A percentile compares a stretch with the other conserved stretches of the same genome.
phyloP scores from a whole-genome alignment of 768 basidiomycete genomes.

The Leccinum barrowsii region DNA sequence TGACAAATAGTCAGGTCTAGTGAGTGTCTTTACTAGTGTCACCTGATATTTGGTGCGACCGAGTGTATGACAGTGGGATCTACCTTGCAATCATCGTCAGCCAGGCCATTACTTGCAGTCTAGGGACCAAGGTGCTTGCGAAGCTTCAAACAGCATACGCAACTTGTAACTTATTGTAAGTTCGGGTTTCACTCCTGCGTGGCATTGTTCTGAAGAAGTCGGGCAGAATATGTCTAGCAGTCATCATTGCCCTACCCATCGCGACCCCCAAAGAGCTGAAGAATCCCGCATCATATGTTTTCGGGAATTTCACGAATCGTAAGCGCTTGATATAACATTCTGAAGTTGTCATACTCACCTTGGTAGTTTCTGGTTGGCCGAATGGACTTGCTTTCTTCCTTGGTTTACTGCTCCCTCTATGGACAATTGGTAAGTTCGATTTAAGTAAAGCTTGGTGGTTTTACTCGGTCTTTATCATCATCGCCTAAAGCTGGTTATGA shows the following conservation, averaged over 20 bases:
- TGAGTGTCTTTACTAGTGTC: slow-evolving; percentile 35
- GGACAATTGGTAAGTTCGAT: slow-evolving; percentile 35
- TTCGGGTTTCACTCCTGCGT: not conserved
- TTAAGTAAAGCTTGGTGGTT: slow-evolving; percentile 36
- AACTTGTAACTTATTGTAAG: slow-evolving; percentile 38
- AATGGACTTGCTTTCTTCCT: slow-evolving; percentile 44
- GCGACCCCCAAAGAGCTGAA: slow-evolving; percentile 56
- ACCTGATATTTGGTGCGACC: slow-evolving; percentile 35
- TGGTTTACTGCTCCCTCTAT: slow-evolving; percentile 44
- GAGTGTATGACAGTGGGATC: slow-evolving; percentile 47
- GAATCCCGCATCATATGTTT: slow-evolving; percentile 57
- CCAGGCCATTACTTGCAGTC: slow-evolving; percentile 61
- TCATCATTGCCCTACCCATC: slow-evolving; percentile 57
- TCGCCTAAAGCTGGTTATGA: slow-evolving; percentile 33
- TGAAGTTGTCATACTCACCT: not conserved
- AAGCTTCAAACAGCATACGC: slow-evolving; percentile 57
- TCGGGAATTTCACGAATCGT: slow-evolving; percentile 61
- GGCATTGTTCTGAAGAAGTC: not conserved
- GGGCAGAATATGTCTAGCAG: slow-evolving; percentile 12
- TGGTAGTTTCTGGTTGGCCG: slow-evolving; percentile 39
- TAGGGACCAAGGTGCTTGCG: slow-evolving; percentile 61
- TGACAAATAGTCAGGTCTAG: slow-evolving; percentile 41
- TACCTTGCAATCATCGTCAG: slow-evolving; percentile 56
- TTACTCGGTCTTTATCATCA: slow-evolving; percentile 5
- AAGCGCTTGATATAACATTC: slow-evolving; percentile 6